These are phyloP conservation scores for Citrus mangshanensis DNA, from an alignment of 345 rosid genomes.

Conservation along the genomic window DNA sequence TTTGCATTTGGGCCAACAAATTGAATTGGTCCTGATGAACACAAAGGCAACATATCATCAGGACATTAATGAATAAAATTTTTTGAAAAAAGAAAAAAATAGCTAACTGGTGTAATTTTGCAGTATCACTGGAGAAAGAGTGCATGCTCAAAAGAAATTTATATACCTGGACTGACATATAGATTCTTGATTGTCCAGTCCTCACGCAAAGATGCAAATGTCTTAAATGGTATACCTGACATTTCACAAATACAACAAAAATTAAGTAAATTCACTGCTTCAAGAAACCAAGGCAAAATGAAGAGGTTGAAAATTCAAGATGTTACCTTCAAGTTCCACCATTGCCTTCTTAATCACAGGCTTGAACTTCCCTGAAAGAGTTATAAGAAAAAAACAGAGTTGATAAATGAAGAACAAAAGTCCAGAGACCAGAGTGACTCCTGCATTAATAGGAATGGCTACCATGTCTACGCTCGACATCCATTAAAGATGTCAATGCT, in stretches of 20 bases:
- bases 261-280: not conserved
- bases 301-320: not conserved
- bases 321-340: conserved; percentile 40
- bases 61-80: too few species aligned
- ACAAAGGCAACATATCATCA: not conserved
- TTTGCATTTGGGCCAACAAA: conserved; percentile 33
- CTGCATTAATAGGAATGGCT: not conserved
- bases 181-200: conserved; percentile 38
- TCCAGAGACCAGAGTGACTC: not conserved
- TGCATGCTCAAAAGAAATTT: not conserved
- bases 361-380: conserved; percentile 35
- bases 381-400: not conserved
- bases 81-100: too few species aligned
- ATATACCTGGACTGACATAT: conserved; percentile 35
- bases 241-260: not conserved
- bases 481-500: conserved; percentile 49
- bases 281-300: not conserved
- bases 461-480: conserved; percentile 60
- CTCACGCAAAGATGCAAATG: conserved; percentile 33
- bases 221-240: conserved; percentile 37
- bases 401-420: too few species aligned
- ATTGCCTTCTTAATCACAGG: conserved; percentile 49
- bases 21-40: conserved; percentile 36
- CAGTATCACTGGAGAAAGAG: not conserved
- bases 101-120: too few species aligned